Base-by-base conservation (phyloP, 495 filamentous ascomycete genomes). In the Aspergillus carlsbadensis region DNA sequence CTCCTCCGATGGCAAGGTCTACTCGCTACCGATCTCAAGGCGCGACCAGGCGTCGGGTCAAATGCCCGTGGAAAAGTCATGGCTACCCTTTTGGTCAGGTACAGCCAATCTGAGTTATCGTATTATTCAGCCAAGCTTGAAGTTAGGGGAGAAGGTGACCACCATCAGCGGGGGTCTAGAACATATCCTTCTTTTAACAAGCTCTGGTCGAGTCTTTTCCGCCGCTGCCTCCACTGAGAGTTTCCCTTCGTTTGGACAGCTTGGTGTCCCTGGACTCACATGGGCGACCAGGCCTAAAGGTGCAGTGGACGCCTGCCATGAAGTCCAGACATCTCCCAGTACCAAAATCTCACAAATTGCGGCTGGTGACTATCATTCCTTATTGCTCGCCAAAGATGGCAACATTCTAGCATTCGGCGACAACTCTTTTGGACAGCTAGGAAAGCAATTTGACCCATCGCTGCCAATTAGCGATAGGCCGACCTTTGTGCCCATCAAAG, bases 361-460 rank as follows among this genome's bases (percentile, higher is more conserved):
- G 0, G 68, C 90, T 10, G 94, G 94, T 24, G 92, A 96, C 65
- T 87, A 87, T 59, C 94, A 98, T 69, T 93, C 91, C 22, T 72
- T 96, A 10, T 87, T 79, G 1, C 76, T 91, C 15, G 89, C 91
- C 63, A 79, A 76, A 22, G 73, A 88, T 40, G 94, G 94, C 35
- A 78, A 81, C 21, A 79, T 92, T n/a, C 96, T 91, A 69, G 76
- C 84, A 22, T 98, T 96, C 70, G 94, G 94, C 18, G 91, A 96
- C 66, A 98, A 98, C 68, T 84, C 86, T 0, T 78, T 80, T 51
- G 94, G 94, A 31, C 94, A 98, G 69, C 74, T 97, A 10, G 93
- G 93, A 6, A 83, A 92, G 58, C 81, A 89, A 44, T 83, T 78
- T 42, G 81, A 83, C 46, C 64, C 82, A 0, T 81, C 85, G 34